These are phyloP conservation scores for Sordariomycetes sp. DNA, from an alignment of 2,329 filamentous ascomycete species.

Conservation along the genomic window DNA sequence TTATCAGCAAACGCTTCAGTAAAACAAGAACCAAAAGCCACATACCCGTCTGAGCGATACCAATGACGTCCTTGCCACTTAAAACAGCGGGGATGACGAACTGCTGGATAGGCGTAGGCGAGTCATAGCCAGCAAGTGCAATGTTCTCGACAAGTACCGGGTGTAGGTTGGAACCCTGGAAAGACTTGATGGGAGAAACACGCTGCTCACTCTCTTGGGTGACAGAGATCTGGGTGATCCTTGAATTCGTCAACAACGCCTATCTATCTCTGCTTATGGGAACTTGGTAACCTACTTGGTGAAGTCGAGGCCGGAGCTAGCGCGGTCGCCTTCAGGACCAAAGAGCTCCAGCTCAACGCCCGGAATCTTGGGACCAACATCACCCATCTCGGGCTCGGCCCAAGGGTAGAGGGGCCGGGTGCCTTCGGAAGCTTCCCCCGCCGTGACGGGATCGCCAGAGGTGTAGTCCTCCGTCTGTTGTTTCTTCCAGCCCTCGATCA, in stretches of 20 bases:
- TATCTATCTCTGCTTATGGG: background rate
- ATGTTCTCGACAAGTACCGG: conserved; percentile 77
- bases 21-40: conserved; percentile 5
- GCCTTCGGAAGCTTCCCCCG: conserved; percentile 31
- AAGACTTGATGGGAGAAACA: conserved; percentile 44
- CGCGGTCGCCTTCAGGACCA: conserved; percentile 41
- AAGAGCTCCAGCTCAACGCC: conserved; percentile 74
- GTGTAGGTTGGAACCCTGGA: conserved; percentile 73
- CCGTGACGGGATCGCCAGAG: conserved; percentile 8
- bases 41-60: conserved; percentile 85
- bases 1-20: background rate
- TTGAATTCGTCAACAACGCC: conserved; percentile 20
- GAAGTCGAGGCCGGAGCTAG: conserved; percentile 51
- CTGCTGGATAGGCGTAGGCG: conserved; percentile 79
- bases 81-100: conserved; percentile 77
- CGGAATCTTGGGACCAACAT: conserved; percentile 64
- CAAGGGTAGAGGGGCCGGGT: conserved; percentile 70
- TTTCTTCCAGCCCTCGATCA: conserved; percentile 32
- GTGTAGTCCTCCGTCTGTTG: conserved; percentile 39
- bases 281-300: conserved; percentile 38
- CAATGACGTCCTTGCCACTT: conserved; percentile 72
- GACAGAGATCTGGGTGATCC: conserved; percentile 46
- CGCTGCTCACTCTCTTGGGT: conserved; percentile 45
- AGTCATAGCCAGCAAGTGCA: conserved; percentile 56
- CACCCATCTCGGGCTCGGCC: conserved; percentile 77